These are phyloP conservation scores for Cladosporium sphaerospermum DNA, from an alignment of 2,329 filamentous ascomycete genomes.

Conservation along the genomic window DNA sequence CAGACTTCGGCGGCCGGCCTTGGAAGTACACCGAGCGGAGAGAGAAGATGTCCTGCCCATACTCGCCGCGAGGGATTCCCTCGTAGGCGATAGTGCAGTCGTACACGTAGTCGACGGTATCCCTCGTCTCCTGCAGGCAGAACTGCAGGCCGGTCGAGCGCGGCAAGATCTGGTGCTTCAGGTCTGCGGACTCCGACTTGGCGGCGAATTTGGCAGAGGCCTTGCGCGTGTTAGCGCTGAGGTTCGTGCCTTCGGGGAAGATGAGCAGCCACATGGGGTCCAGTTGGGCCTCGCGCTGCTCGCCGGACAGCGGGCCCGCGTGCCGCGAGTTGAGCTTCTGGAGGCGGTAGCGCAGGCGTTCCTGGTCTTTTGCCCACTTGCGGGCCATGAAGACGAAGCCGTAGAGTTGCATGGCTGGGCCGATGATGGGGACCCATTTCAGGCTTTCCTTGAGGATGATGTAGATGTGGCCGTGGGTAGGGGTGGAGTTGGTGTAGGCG, in stretches of 20 bases:
- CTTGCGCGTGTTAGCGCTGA: slow-evolving; percentile 64
- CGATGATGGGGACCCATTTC: slow-evolving; percentile 74
- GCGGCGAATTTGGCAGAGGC: slow-evolving; percentile 69
- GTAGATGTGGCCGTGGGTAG: slow-evolving; percentile 78
- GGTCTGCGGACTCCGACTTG: slow-evolving; percentile 64
- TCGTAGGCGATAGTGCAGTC: slow-evolving; percentile 96
- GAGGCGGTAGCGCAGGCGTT: slow-evolving; percentile 67
- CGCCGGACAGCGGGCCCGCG: slow-evolving; percentile 32
- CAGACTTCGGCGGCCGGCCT: slow-evolving; percentile 82
- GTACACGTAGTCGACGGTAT: slow-evolving; percentile 74
- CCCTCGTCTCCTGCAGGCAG: slow-evolving; percentile 68
- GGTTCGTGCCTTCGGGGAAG: slow-evolving; percentile 82
- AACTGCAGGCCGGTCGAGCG: slow-evolving; percentile 76
- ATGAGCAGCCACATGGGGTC: slow-evolving; percentile 82
- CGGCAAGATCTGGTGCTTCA: slow-evolving; percentile 66
- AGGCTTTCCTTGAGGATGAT: slow-evolving; percentile 87
- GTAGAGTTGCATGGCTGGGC: slow-evolving; percentile 77
- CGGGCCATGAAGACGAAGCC: slow-evolving; percentile 91
- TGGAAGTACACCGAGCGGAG: slow-evolving; percentile 81
- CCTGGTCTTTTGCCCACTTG: slow-evolving; percentile 75
- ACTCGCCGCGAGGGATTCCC: slow-evolving; percentile 74
- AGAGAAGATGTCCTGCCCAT: slow-evolving; percentile 81
- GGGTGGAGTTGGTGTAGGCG: slow-evolving; percentile 59
- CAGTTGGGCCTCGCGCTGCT: slow-evolving; percentile 21
- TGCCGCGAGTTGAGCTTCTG: slow-evolving; percentile 58